phyloP scores from a whole-genome alignment of 1,284 basidiomycete genomes.

The Cutaneotrichosporon arboriforme region DNA sequence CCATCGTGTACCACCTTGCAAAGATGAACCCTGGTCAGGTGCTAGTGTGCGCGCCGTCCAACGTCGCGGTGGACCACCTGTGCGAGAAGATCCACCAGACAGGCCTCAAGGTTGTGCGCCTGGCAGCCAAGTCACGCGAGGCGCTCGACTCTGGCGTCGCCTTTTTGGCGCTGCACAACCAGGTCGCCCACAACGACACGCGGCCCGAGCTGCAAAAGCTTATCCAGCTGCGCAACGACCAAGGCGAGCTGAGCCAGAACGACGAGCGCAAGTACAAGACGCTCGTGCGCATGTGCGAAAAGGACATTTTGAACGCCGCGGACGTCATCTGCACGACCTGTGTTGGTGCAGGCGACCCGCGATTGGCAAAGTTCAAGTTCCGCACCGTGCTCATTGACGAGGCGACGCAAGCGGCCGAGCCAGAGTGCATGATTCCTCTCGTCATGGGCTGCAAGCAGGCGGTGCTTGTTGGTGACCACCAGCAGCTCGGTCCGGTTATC shows the following conservation, averaged over 20 bases:
- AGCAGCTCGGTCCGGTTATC: conserved; percentile 97
- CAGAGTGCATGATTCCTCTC: conserved; percentile 98
- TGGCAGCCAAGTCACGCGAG: conserved; percentile 96
- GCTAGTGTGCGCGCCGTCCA: conserved; percentile 96
- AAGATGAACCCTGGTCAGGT: conserved; percentile 99
- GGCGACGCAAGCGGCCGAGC: conserved; percentile 96
- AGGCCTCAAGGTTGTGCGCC: conserved; percentile 92
- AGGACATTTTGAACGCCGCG: conserved; percentile 88
- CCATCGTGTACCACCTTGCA: conserved; percentile 95
- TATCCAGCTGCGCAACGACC: conserved; percentile 94
- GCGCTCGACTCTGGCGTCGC: conserved; percentile 88
- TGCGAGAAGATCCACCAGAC: conserved; percentile 98
- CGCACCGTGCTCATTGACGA: conserved; percentile 98
- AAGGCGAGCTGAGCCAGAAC: conserved; percentile 90
- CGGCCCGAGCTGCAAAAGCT: conserved; percentile 95
- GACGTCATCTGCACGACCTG: conserved; percentile 99
- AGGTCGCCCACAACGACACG: conserved; percentile 91
- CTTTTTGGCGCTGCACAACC: conserved; percentile 93
- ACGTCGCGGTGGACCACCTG: conserved; percentile 98
- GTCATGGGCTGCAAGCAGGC: conserved; percentile 98
- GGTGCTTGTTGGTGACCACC: conserved; percentile 95
- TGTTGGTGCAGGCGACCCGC: conserved; percentile 93
- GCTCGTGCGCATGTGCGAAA: conserved; percentile 88
- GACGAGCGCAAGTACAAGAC: conserved; percentile 98
- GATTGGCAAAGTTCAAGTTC: conserved; percentile 93